A percentile compares a stretch with the other conserved stretches of the same genome.
Conservation (phyloP, 129 eudicot genomes). For the Lactuca sativa region DNA sequence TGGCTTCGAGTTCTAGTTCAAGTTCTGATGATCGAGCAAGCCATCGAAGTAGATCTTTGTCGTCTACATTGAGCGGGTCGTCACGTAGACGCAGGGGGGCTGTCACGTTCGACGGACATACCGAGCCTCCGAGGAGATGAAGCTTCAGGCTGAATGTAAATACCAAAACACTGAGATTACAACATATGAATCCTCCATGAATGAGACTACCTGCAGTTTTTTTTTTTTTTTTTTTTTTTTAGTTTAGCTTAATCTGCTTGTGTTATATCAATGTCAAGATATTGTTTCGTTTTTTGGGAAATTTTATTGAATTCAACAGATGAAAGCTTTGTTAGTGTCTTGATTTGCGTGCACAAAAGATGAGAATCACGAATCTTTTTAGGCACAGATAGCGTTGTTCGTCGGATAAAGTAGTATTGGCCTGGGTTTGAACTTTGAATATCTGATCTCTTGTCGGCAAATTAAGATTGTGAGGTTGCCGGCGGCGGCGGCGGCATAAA, state of each 20-base stretch:
- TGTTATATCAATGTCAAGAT: slow-evolving; percentile 22
- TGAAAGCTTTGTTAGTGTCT: neutral
- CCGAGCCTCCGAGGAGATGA: slow-evolving; percentile 51
- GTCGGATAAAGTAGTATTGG: neutral
- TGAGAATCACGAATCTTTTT: neutral
- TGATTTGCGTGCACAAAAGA: neutral
- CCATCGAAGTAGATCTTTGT: slow-evolving; percentile 43
- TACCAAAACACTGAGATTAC: slow-evolving; percentile 26
- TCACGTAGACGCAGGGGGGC: slow-evolving; percentile 50
- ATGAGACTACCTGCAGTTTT: slow-evolving; percentile 15
- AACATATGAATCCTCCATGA: slow-evolving; percentile 21
- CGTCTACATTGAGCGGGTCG: slow-evolving; percentile 40
- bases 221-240: slow-evolving; percentile 1
- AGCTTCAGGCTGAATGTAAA: slow-evolving; percentile 28
- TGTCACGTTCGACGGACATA: slow-evolving; percentile 39
- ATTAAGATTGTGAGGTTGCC: slow-evolving; percentile 19
- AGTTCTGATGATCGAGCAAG: slow-evolving; percentile 59
- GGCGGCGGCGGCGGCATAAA: slow-evolving; percentile 12
- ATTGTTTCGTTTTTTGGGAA: slow-evolving; percentile 19
- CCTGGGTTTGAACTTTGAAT: too few relatives aligned
- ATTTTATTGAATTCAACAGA: slow-evolving; percentile 15
- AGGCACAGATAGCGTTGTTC: neutral
- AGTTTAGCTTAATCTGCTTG: slow-evolving; percentile 25
- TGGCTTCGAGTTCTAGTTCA: slow-evolving; percentile 54
- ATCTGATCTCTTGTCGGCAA: neutral